These are phyloP conservation scores for Colletotrichum chrysophilum DNA, from an alignment of 2,329 filamentous ascomycete genomes.

Conservation along the genomic window DNA sequence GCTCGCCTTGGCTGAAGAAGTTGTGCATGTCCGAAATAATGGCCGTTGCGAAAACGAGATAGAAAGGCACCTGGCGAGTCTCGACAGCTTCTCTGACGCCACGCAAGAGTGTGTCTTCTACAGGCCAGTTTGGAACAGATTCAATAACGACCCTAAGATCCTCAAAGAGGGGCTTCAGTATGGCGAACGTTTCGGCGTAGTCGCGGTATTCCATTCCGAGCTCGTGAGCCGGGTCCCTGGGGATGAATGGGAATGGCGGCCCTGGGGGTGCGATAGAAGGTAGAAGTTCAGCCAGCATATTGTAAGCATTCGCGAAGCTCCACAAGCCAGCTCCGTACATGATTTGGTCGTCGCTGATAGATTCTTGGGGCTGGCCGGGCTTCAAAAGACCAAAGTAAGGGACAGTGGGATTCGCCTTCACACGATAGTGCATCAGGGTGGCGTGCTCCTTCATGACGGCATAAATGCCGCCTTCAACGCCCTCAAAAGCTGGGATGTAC, in stretches of 20 bases:
- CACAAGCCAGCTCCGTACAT: neutral
- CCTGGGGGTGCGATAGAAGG: neutral
- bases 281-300: neutral
- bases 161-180: neutral
- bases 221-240: neutral
- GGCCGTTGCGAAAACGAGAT: slow-evolving; percentile 43
- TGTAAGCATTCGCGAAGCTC: neutral
- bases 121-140: slow-evolving; percentile 26
- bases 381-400: neutral
- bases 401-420: neutral
- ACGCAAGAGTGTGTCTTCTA: slow-evolving; percentile 42
- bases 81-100: slow-evolving; percentile 35
- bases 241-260: neutral
- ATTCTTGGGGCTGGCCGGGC: neutral
- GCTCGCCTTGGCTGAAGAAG: neutral
- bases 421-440: neutral
- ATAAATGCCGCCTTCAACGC: neutral
- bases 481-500: slow-evolving; percentile 20
- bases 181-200: neutral
- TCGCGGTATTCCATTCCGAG: neutral
- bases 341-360: neutral
- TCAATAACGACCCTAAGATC: slow-evolving; percentile 19
- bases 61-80: slow-evolving; percentile 36
- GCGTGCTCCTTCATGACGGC: neutral
- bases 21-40: slow-evolving; percentile 43